Evolutionary conservation across 2,329 filamentous ascomycete genomes (phyloP).

Genomic region (Magnaporthiopsis incrustans): DNA sequence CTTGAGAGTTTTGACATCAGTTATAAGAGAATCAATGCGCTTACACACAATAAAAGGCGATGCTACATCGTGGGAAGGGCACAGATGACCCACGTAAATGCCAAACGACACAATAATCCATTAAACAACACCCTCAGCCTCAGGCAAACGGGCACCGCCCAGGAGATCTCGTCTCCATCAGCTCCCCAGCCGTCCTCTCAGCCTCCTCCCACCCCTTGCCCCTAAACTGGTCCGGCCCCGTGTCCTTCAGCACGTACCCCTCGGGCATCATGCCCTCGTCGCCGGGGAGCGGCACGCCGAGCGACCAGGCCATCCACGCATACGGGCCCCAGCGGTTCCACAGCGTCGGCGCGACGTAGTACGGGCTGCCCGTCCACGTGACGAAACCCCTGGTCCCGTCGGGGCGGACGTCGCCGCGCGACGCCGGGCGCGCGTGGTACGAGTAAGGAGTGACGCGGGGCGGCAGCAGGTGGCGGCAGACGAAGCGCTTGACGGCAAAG

Average conservation of each 20-base stretch:
- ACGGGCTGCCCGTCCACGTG: slow-evolving; percentile 35
- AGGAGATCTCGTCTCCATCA: not conserved
- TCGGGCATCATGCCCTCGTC: slow-evolving; percentile 33
- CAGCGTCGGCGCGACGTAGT: slow-evolving; percentile 51
- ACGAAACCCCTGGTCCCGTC: slow-evolving; percentile 29
- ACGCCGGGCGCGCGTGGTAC: not conserved
- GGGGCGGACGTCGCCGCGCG: slow-evolving; percentile 1
- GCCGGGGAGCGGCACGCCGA: slow-evolving; percentile 39
- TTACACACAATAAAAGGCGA: too few relatives aligned
- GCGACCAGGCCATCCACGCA: slow-evolving; percentile 37
- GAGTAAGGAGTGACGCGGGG: slow-evolving; percentile 42
- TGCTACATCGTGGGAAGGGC: too few relatives aligned
- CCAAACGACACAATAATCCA: too few relatives aligned
- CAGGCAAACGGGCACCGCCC: slow-evolving; percentile 7
- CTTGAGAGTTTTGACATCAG: too few relatives aligned
- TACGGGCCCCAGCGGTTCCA: slow-evolving; percentile 55
- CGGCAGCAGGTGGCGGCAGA: slow-evolving; percentile 49
- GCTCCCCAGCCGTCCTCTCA: not conserved
- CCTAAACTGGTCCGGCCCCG: slow-evolving; percentile 52
- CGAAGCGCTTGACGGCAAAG: slow-evolving; percentile 38
- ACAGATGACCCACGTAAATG: too few relatives aligned
- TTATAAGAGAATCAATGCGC: too few relatives aligned
- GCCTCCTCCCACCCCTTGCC: slow-evolving; percentile 42
- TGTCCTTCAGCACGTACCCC: slow-evolving; percentile 48
- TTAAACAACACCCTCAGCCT: not conserved